Evolutionary conservation across 108 stramenopile species (phyloP), one percentile per base, ranked within the genome.

Genomic region (Pseudonitzschia multiseries): DNA sequence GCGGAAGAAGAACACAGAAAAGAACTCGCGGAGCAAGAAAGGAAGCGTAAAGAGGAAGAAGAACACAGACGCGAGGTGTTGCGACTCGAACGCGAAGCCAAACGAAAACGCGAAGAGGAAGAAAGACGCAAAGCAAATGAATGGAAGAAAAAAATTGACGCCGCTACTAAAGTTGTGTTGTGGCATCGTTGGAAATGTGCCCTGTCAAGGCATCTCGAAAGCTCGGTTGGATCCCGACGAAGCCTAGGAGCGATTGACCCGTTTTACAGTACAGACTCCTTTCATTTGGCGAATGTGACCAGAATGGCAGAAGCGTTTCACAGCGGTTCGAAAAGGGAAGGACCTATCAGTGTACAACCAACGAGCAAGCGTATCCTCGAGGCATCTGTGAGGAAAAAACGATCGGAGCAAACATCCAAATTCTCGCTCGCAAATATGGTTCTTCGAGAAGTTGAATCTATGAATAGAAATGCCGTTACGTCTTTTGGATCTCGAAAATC

Each of bases 181-280:
- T 78, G 76, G 74, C 74, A 72, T 31, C 66, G 74, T 32, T 79
- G 68, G 72, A 36, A 54, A 31, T 65, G 72, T 44, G 70, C 33
- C 41, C 29, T 72, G 18, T 60, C 60, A 1, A 54, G 78, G 32
- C 53, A 28, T n/a, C 31, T 78, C 24, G 72, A 73, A 61, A 68
- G 68, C 67, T 50, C 68, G 8, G 22, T 46, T 32, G 41, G 51
- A 8, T 62, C 78, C 15, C 17, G 17, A 1, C n/a, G 10, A 9
- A 72, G 57, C 40, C 57, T 76, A 9, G 18, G 42, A 43, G 33
- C 51, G 22, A 71, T 82, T 42, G 76, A 82, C 62, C 81, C 76
- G 2, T 36, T 24, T 64, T 31, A 26, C 26, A 12, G 27, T 24
- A 51, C 53, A 8, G 65, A 27, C 28, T 48, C 60, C 21, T 62